A percentile compares a stretch with the other conserved stretches of the same genome.
Conservation (phyloP, 1,284 basidiomycete species). For the Apiotrichum domesticum region DNA sequence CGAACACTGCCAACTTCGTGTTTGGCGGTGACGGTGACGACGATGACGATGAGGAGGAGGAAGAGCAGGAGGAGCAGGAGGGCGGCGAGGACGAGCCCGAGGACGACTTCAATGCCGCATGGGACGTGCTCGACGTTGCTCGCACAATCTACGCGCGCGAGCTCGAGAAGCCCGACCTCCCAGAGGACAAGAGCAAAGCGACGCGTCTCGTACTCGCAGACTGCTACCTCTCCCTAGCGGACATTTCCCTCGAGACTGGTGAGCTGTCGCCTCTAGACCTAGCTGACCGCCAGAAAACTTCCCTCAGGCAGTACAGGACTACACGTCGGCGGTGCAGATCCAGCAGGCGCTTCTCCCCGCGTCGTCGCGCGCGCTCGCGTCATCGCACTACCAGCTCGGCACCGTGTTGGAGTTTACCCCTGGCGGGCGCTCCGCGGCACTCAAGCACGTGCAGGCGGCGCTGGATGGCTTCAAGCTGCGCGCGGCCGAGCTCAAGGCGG, state of each 20-base stretch:
- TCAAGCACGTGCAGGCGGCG: conserved; percentile 69
- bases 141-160: conserved; percentile 71
- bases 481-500: conserved; percentile 58
- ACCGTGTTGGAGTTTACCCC: conserved; percentile 75
- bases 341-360: conserved; percentile 65
- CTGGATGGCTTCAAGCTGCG: conserved; percentile 66
- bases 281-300: conserved; percentile 66
- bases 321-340: conserved; percentile 63
- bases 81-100: conserved; percentile 55
- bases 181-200: conserved; percentile 39
- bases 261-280: conserved; percentile 17
- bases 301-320: conserved; percentile 79
- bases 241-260: conserved; percentile 86
- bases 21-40: conserved; percentile 33
- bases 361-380: conserved; percentile 78
- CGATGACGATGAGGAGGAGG: conserved; percentile 26
- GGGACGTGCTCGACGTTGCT: conserved; percentile 86
- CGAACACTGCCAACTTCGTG: conserved; percentile 22
- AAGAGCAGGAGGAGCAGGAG: conserved; percentile 21
- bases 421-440: conserved; percentile 68
- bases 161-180: conserved; percentile 15
- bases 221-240: conserved; percentile 73
- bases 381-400: conserved; percentile 82
- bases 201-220: conserved; percentile 66
- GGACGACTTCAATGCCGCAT: conserved; percentile 89